Conservation (phyloP, 257 asterid genomes). For the Solanum neorickii region DNA sequence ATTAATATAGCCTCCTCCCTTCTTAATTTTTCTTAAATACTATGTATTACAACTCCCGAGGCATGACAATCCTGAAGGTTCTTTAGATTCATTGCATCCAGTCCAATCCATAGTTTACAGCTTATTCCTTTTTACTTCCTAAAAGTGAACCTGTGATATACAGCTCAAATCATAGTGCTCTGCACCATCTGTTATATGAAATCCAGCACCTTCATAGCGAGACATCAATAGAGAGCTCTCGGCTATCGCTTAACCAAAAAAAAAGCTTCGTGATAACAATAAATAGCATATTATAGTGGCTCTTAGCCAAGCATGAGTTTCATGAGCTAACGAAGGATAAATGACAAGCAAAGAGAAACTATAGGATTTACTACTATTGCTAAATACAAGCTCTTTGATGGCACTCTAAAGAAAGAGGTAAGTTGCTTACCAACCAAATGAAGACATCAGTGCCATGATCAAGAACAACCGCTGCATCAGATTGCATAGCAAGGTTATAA, state of each 20-base stretch:
- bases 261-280: neutral
- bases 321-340: neutral
- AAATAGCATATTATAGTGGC: neutral
- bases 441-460: slow-evolving; percentile 98
- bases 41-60: neutral
- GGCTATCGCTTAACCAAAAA: neutral
- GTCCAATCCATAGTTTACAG: neutral
- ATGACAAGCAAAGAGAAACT: neutral
- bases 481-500: slow-evolving; percentile 95
- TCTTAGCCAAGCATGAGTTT: neutral
- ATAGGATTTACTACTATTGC: neutral
- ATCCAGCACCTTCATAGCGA: neutral
- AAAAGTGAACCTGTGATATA: neutral
- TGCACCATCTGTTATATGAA: neutral
- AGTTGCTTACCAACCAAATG: slow-evolving; percentile 81
- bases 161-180: neutral
- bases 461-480: slow-evolving; percentile 97
- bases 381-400: neutral
- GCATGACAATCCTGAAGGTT: neutral
- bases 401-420: neutral
- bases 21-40: neutral
- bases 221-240: neutral
- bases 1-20: neutral
- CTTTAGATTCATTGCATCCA: neutral
- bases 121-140: neutral